Evolutionary conservation across 305 asterid genomes (phyloP), one percentile per base, ranked within the genome.

Genomic region (Stenogyne calaminthoides): DNA sequence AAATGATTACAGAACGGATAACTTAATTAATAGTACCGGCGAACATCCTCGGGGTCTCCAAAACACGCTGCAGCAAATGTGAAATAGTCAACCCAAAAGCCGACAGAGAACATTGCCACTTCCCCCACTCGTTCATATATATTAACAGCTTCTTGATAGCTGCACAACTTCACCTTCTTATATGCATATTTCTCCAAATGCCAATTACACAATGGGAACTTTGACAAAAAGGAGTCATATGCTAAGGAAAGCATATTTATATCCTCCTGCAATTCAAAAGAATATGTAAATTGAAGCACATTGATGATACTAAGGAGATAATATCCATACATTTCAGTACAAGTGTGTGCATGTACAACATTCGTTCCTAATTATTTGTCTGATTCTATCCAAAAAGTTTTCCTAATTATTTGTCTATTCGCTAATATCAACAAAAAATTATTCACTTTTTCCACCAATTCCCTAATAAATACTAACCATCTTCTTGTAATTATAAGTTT

Each of bases 181-280:
- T 83, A 70, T 61, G 96, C 96, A 86, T 89, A 93, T 80, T 83
- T 87, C 63, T 80, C 86, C 94, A 93, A 83, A 71, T 87, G 89
- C 96, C 97, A 89, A 72, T 93, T 96, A 81, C 98, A 93, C 85
- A 91, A 76, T 32, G 96, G 98, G 80, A 84, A 93, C 62, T 64
- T 83, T 36, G 87, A 81, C 84, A 93, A 79, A 83, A 93, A 83
- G 65, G 91, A 77, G 67, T 89, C 96, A 78, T 89, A 93, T 55
- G 90, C 93, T 70, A 82, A 74, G 77, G 93, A 87, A 72, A 91
- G 81, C 15, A 80, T 67, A 86, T 86, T 83, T 55, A 82, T 83
- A 80, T 88, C 86, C 80, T 87, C 96, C 98, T 93, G 91, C 82
- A 81, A 68, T 49, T 55, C 76, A 64, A 64, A 69, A 66, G 57